Evolutionary conservation across 495 filamentous ascomycete genomes (phyloP), one percentile per base, ranked within the genome.

Genomic region (Podospora fimiseda): DNA sequence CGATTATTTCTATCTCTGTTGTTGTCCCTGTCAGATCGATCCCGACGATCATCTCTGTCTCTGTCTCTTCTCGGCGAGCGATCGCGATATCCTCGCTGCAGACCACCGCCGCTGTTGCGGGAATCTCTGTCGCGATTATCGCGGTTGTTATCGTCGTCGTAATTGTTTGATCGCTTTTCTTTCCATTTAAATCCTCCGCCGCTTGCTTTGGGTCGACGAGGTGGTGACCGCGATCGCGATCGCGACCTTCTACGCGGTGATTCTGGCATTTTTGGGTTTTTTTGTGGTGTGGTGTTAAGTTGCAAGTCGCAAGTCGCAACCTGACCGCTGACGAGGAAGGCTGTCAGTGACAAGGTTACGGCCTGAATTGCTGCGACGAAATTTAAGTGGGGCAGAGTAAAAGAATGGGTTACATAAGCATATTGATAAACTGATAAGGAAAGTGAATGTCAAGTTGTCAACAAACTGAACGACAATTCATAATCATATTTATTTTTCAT

Each of bases 121-220:
- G 70, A 63, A 50, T 74, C 73, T 76, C 72, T 50, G 40, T 63
- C 60, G 20, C 69, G 62, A n/a, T 65, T 56, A 50, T 79, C 74
- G 59, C 78, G 59, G 40, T 70, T 64, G 53, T 77, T 73, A 59
- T 74, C 69, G 44, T 78, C 62, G 33, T 75, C 71, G 53, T 33
- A 33, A 33, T 33, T 33, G 27, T 74, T 68, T 22, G 71, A 72
- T 51, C 76, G 71, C 64, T 84, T 84, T 33, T 84, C 80, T 60
- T 87, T 87, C 82, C 82, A 87, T 44, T 73, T 76, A 65, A 86
- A 84, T 0, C 82, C 82, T 30, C 78, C 76, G 9, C 77, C 70
- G 39, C 54, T 51, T 45, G 62, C 67, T 53, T 73, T 75, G 3
- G 69, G 71, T 9, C 66, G 63, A 3, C 58, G 61, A 16, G 64